Evolutionary conservation across 805 yeast species (phyloP).

Genomic region (Torulaspora franciscae): DNA sequence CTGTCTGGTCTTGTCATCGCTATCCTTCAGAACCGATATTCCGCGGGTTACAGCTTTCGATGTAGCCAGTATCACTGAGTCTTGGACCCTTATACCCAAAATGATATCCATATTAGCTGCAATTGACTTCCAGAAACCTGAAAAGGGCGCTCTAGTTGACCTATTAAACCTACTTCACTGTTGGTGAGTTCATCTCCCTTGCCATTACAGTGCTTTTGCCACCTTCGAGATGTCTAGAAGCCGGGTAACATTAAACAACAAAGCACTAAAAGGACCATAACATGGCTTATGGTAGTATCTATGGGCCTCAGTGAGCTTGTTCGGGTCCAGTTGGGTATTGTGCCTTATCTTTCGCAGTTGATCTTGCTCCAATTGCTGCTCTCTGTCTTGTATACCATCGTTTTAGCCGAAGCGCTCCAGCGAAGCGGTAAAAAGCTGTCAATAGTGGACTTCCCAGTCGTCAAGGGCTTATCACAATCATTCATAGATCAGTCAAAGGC

Average conservation of each 20-base stretch:
- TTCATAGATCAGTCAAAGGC: too few relatives aligned
- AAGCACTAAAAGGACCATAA: too few relatives aligned
- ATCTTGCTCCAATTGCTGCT: too few relatives aligned
- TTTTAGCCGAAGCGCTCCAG: too few relatives aligned
- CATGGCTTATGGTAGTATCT: too few relatives aligned
- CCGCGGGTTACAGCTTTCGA: constrained; percentile 93
- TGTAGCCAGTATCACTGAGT: constrained; percentile 84
- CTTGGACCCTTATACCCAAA: constrained; percentile 77
- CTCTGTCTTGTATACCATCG: too few relatives aligned
- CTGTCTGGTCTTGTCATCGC: constrained; percentile 74
- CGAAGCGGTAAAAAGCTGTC: too few relatives aligned
- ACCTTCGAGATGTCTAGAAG: constrained; percentile 2
- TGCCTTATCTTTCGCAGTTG: too few relatives aligned
- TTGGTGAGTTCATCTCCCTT: constrained; percentile 2
- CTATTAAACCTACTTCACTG: background rate
- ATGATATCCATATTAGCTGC: constrained; percentile 70
- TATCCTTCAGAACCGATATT: constrained; percentile 69
- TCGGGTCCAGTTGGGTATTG: too few relatives aligned
- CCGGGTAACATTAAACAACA: constrained; percentile 2
- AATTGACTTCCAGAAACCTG: background rate
- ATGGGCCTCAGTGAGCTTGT: too few relatives aligned
- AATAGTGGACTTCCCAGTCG: too few relatives aligned
- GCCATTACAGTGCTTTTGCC: constrained; percentile 4
- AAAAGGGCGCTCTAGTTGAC: background rate
- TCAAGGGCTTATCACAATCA: too few relatives aligned